phyloP scores from a whole-genome alignment of 2,329 filamentous ascomycete genomes.

The Fulvia fulva region DNA sequence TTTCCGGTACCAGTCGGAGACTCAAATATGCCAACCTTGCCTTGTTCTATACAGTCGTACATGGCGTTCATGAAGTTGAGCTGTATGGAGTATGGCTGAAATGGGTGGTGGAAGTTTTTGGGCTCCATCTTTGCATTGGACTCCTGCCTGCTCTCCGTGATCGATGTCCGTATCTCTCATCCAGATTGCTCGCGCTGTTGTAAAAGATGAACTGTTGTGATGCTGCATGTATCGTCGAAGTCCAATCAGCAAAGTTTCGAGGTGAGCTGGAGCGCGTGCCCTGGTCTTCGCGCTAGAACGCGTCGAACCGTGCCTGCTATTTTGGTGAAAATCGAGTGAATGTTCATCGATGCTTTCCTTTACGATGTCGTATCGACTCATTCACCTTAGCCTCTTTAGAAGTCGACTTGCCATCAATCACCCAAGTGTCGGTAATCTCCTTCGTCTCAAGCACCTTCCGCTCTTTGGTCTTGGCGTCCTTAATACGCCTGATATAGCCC shows the following conservation, averaged over 20 bases:
- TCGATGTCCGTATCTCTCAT: not conserved
- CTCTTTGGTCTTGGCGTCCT: constrained; percentile 63
- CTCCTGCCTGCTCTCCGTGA: not conserved
- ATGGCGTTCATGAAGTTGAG: constrained; percentile 80
- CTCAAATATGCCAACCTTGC: constrained; percentile 83
- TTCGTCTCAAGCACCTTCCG: constrained; percentile 60
- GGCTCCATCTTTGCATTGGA: constrained; percentile 18
- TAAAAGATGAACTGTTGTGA: not conserved
- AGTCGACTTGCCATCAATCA: constrained; percentile 39
- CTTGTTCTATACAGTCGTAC: constrained; percentile 72
- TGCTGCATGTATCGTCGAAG: not conserved
- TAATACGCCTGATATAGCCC: constrained; percentile 68
- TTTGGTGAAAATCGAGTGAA: not conserved
- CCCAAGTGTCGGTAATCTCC: constrained; percentile 69
- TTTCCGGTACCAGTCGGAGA: constrained; percentile 88
- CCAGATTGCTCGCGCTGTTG: not conserved
- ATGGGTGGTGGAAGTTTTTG: constrained; percentile 78
- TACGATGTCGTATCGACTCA: constrained; percentile 38
- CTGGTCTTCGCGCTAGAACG: constrained; percentile 21
- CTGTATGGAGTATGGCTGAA: constrained; percentile 82
- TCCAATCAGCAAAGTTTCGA: not conserved
- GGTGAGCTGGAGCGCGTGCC: not conserved
- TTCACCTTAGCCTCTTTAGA: constrained; percentile 17
- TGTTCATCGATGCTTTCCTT: constrained; percentile 42
- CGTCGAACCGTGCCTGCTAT: constrained; percentile 15